Evolutionary conservation across 129 eudicot species (phyloP), one percentile per base, ranked within the genome.

Genomic region (Chrysanthemum seticuspe): DNA sequence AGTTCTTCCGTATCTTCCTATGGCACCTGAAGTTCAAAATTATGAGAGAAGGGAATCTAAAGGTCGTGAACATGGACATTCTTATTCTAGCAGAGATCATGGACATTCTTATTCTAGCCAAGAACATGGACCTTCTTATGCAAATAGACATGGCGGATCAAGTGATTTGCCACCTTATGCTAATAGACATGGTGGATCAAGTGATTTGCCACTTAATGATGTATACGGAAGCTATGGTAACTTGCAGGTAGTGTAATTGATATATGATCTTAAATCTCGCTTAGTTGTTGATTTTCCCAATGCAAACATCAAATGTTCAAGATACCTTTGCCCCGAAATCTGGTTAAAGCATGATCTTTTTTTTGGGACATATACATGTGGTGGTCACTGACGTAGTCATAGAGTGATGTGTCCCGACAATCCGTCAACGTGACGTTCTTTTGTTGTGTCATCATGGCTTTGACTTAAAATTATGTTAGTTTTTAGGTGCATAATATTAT

Each of bases 1-100:
- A 19, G 95, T 88, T 62, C 85, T 91, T 76, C 95, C 97, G 1
- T 91, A 91, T 77, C 76, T 88, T 50, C 97, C 94, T 1, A 64
- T 81, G 76, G 48, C 96, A 53, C 23, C 85, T n/a, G n/a, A 34
- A 64, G 68, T 70, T 71, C 59, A 80, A 57, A 81, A 65, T 23
- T 86, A 91, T 80, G 97, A 91, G 48, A 83, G 85, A 75, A 82
- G 91, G 68, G 95, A 87, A 59, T 56, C 80, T n/a, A 87, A 71
- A 84, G 79, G 83, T 53, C 86, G 82, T 83, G 87, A 83, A 11
- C 91, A 82, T 81, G 69, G 50, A 64, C 14, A 64, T 64, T 64
- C 52, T 36, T 64, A 64, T 64, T 64, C 48, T 62, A 16, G 67
- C 48, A n/a, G 67, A 40, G 47, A 40, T 40, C 47, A 40, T 40